phyloP scores from a whole-genome alignment of 2,329 filamentous ascomycete genomes.

The Hypoxylon sp. region DNA sequence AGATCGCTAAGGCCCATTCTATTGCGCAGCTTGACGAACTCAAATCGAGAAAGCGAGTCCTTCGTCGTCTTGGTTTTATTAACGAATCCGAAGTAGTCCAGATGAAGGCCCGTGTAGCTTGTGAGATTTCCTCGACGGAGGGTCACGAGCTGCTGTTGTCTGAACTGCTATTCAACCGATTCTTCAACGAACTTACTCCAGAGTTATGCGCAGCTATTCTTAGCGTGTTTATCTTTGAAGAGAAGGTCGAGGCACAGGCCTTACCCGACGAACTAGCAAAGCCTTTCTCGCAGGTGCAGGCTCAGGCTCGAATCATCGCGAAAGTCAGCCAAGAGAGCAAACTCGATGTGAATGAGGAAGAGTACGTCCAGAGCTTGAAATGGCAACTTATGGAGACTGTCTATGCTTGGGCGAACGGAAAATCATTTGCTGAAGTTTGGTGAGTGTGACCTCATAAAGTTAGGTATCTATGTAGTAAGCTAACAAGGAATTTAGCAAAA shows the following conservation, averaged over 20 bases:
- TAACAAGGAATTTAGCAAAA: conserved; percentile 77
- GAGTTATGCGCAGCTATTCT: conserved; percentile 89
- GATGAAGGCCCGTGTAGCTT: conserved; percentile 96
- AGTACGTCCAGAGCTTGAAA: conserved; percentile 91
- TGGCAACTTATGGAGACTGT: conserved; percentile 98
- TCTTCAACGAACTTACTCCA: conserved; percentile 95
- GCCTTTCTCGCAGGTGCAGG: conserved; percentile 87
- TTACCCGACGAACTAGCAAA: conserved; percentile 89
- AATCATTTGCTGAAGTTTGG: conserved; percentile 94
- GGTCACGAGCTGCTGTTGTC: conserved; percentile 94
- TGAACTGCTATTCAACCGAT: conserved; percentile 94
- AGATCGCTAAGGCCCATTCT: conserved; percentile 86
- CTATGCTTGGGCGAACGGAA: conserved; percentile 89
- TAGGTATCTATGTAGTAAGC: conserved; percentile 25
- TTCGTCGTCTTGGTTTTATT: conserved; percentile 94
- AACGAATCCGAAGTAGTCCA: conserved; percentile 96
- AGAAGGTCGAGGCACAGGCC: conserved; percentile 85
- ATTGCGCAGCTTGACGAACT: conserved; percentile 96
- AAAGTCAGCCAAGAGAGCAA: conserved; percentile 97
- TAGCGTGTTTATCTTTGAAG: conserved; percentile 97
- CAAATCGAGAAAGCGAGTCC: conserved; percentile 94
- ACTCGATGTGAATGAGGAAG: conserved; percentile 92
- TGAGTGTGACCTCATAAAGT: conserved; percentile 66
- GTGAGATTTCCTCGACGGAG: conserved; percentile 92
- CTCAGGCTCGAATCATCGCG: conserved; percentile 88